Conservation (phyloP, 2,329 filamentous ascomycete species). For the Aspergillus arachidicola region DNA sequence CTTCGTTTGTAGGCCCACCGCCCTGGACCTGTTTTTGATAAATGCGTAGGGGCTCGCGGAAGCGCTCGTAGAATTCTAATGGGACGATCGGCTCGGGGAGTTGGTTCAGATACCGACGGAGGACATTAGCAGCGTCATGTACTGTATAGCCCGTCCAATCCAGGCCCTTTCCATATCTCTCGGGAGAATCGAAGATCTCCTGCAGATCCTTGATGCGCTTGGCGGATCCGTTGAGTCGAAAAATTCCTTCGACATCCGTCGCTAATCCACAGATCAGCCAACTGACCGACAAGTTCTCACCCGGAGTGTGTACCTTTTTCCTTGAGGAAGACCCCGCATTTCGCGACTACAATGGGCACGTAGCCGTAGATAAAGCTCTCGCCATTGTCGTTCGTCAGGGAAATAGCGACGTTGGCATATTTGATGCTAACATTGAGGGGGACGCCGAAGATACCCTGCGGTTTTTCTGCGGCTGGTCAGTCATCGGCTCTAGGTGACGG, state of each 20-base stretch:
- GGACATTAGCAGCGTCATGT: conserved; percentile 95
- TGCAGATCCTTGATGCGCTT: conserved; percentile 98
- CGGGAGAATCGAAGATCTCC: conserved; percentile 87
- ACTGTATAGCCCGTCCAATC: conserved; percentile 98
- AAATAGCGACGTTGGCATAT: conserved; percentile 98
- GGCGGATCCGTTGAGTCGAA: conserved; percentile 91
- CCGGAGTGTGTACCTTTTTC: conserved; percentile 76
- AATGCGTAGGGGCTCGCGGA: conserved; percentile 76
- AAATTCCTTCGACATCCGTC: conserved; percentile 93
- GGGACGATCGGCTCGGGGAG: conserved; percentile 96
- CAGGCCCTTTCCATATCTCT: conserved; percentile 92
- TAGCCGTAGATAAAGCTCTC: conserved; percentile 98
- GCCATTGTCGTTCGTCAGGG: conserved; percentile 86
- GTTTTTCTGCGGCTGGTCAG: conserved; percentile 29
- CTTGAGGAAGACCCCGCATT: conserved; percentile 95
- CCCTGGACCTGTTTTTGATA: conserved; percentile 72
- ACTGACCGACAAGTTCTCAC: neutral
- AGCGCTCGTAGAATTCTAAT: conserved; percentile 86
- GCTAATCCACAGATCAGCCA: conserved; percentile 58
- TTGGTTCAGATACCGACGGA: conserved; percentile 93
- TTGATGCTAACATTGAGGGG: conserved; percentile 91
- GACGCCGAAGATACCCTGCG: conserved; percentile 88
- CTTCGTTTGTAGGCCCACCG: conserved; percentile 68
- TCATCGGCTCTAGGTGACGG: neutral
- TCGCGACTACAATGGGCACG: conserved; percentile 96